Percentiles rank a stretch among this genome's conserved stretches.
Evolutionary conservation across 805 yeast species (phyloP).

Genomic region (Diddensiella caesifluorescens): DNA sequence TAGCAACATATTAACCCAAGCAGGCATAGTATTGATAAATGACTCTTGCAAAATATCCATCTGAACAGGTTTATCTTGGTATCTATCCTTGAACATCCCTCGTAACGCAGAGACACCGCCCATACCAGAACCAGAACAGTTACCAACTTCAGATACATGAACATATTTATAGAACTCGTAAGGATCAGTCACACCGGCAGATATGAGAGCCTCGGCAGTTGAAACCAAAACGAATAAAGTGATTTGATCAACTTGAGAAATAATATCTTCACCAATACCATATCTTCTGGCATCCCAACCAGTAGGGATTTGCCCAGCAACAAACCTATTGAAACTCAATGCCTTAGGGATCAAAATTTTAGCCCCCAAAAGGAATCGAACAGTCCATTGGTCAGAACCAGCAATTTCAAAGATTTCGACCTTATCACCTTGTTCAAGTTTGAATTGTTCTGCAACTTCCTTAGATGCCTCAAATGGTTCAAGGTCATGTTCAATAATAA

Average conservation of each 20-base stretch:
- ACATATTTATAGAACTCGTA: conserved; percentile 98
- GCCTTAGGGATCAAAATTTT: conserved; percentile 87
- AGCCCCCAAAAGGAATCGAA: conserved; percentile 88
- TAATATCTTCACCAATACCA: conserved; percentile 91
- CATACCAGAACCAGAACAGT: conserved; percentile 99
- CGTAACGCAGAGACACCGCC: conserved; percentile 98
- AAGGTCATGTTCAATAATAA: conserved; percentile 92
- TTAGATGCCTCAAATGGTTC: conserved; percentile 94
- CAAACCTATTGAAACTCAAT: conserved; percentile 48
- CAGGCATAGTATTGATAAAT: conserved; percentile 97
- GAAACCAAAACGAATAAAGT: conserved; percentile 90
- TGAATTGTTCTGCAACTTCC: conserved; percentile 93
- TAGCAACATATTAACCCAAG: conserved; percentile 98
- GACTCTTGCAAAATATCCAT: conserved; percentile 97
- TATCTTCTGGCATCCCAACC: conserved; percentile 96
- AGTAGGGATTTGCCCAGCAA: conserved; percentile 93
- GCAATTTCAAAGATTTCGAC: conserved; percentile 86
- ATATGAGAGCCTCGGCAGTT: conserved; percentile 88
- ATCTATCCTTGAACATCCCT: conserved; percentile 97
- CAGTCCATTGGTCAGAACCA: conserved; percentile 89
- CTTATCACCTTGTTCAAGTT: conserved; percentile 87
- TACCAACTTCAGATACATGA: conserved; percentile 97
- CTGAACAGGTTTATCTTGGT: conserved; percentile 88
- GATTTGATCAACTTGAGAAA: conserved; percentile 92
- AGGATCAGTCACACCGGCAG: conserved; percentile 97